Conservation (phyloP, 371 early-diverging fungal genomes). For the Rhizopus arrhizus region DNA sequence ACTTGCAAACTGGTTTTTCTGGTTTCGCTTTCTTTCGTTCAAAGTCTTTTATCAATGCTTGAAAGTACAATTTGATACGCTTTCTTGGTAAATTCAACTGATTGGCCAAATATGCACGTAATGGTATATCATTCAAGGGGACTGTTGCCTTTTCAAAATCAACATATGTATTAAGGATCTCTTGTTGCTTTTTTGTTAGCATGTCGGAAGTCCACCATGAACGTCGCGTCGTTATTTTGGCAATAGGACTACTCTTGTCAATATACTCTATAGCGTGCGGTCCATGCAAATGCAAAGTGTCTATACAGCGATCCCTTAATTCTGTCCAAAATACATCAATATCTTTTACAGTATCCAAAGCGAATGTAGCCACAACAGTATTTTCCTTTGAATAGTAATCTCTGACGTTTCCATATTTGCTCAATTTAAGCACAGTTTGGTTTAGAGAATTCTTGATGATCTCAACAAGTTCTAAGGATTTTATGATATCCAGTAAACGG, state of each 20-base stretch:
- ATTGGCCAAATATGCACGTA: conserved; percentile 7
- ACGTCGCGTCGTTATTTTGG: conserved; percentile 1
- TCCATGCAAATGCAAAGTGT: too few relatives aligned
- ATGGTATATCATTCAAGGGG: conserved; percentile 3
- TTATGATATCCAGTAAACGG: neutral
- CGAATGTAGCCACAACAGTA: conserved; percentile 1
- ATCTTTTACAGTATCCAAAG: conserved; percentile 5
- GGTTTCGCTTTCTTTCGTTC: neutral
- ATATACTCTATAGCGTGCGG: neutral
- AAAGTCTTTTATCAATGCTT: conserved; percentile 4
- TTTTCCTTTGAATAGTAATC: conserved; percentile 6
- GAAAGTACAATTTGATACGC: conserved; percentile 15
- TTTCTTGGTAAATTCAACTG: neutral
- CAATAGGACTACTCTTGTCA: conserved; percentile 8
- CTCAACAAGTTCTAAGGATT: conserved; percentile 9
- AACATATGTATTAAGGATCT: conserved; percentile 11
- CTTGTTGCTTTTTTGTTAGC: conserved; percentile 11
- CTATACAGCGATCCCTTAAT: neutral
- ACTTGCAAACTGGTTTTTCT: neutral
- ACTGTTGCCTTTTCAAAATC: conserved; percentile 6
- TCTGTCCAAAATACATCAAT: conserved; percentile 14
- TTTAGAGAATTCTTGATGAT: neutral
- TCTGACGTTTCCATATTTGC: neutral
- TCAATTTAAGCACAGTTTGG: neutral
- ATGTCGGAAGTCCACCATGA: neutral